phyloP scores from a whole-genome alignment of 257 asterid genomes.

The Nicotiana attenuata region DNA sequence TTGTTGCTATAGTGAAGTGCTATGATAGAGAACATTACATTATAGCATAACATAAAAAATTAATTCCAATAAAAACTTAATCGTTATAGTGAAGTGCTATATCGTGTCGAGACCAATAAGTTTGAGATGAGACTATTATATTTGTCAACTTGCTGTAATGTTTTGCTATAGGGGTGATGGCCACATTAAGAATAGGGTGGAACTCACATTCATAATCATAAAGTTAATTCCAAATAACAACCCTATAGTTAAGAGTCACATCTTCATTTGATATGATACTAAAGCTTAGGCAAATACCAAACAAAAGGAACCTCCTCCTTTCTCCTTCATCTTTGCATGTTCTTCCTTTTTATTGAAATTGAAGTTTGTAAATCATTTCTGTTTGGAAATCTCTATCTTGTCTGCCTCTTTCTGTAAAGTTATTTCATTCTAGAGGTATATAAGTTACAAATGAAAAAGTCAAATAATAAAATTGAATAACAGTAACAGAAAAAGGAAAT shows the following conservation, averaged over 20 bases:
- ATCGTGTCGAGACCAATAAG: too few relatives aligned
- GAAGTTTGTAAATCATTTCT: conserved; percentile 8
- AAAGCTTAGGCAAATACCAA: conserved; percentile 21
- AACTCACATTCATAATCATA: conserved; percentile 22
- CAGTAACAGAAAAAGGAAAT: too few relatives aligned
- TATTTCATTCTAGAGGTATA: not conserved
- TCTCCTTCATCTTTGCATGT: not conserved
- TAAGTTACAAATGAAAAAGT: not conserved
- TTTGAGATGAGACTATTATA: conserved; percentile 13
- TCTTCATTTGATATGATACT: conserved; percentile 38
- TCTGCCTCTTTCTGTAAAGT: not conserved
- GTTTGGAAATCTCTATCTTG: not conserved
- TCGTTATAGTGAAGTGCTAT: too few relatives aligned
- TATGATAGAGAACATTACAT: too few relatives aligned
- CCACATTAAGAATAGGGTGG: conserved; percentile 24
- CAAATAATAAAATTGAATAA: not conserved
- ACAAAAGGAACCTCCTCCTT: conserved; percentile 12
- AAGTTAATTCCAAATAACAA: conserved; percentile 14
- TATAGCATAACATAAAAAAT: too few relatives aligned
- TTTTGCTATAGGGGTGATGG: conserved; percentile 24
- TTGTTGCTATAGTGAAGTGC: too few relatives aligned
- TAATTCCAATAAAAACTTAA: too few relatives aligned
- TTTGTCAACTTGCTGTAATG: conserved; percentile 24
- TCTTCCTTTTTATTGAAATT: not conserved
- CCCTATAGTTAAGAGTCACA: conserved; percentile 18